A percentile compares a stretch with the other conserved stretches of the same genome.
phyloP scores from a whole-genome alignment of 306 rosid genomes.

The Gillenia trifoliata region DNA sequence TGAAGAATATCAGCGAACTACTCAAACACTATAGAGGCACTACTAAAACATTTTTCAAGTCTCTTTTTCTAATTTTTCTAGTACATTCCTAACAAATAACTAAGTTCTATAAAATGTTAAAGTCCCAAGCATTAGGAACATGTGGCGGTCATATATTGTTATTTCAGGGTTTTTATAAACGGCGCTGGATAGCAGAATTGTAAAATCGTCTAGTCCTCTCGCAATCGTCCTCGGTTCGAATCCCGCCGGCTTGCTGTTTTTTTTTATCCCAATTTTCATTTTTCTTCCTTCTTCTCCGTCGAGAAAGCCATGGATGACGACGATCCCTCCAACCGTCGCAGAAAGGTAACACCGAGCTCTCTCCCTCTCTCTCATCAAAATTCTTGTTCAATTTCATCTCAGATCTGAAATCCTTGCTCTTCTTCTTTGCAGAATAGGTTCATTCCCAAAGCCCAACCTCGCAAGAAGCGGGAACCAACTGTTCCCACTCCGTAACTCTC shows the following conservation, averaged over 20 bases:
- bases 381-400: neutral
- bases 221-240: slow-evolving; percentile 28
- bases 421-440: slow-evolving; percentile 38
- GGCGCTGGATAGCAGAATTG: neutral
- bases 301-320: slow-evolving; percentile 34
- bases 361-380: neutral
- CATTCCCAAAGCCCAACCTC: slow-evolving; percentile 41
- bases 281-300: neutral
- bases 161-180: no score
- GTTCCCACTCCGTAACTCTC: slow-evolving; percentile 32
- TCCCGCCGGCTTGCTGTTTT: fast-evolving
- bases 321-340: slow-evolving; percentile 12
- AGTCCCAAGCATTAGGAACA: no score
- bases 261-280: neutral
- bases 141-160: no score
- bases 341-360: slow-evolving; percentile 34
- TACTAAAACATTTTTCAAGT: no score
- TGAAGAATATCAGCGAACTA: no score
- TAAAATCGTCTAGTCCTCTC: fast-evolving
- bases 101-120: no score
- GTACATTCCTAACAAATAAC: no score
- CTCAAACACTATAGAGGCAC: no score
- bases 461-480: slow-evolving; percentile 23
- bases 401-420: slow-evolving; percentile 1
- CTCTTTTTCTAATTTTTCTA: no score